Evolutionary conservation across 805 yeast species (phyloP), one percentile per base, ranked within the genome.

Genomic region (Lipomyces starkeyi): DNA sequence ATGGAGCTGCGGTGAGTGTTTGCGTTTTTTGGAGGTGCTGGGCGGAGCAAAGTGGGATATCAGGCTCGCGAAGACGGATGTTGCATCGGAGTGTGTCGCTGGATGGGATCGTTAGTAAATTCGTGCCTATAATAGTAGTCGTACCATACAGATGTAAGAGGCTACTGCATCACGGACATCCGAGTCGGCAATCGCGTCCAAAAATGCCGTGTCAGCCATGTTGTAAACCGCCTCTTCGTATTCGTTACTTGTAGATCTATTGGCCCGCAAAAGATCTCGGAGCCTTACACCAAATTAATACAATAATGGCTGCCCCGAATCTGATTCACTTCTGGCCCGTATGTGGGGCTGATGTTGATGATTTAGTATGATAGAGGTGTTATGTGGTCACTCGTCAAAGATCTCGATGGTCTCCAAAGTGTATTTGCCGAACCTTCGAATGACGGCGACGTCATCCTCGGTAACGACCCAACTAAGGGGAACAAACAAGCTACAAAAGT

Each of bases 71-170:
- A 57, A 35, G 9, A 57, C 27, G n/a, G 49, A 27, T 14, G n/a
- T 47, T 14, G 59, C 22, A 11, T 57, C 59, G 29, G 59, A 43
- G n/a, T 57, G 47, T 2, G 59, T n/a, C 7, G 43, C 59, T 57
- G 49, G 17, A 29, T 17, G 17, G 8, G 34, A 53, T 13, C n/a
- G 54, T 49, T 49, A 53, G 29, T 4, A 53, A 25, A 14, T 53
- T 25, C 7, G n/a, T 13, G 14, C 13, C 17, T 13, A 13, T 29
- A 13, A 29, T 14, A 14, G n/a, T 25, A 1, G 8, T 25, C 27
- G 3, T 25, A 6, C 27, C 34, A 53, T 53, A 29, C 56, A 11
- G 34, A 53, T 53, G 34, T 53, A 53, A 53, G 56, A 53, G 17
- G 56, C 34, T 13, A 53, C 56, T 3, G n/a, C 32, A 53, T 14